These are phyloP conservation scores for Pyricularia pennisetigena DNA, from an alignment of 2,329 filamentous ascomycete species.

Conservation along the genomic window DNA sequence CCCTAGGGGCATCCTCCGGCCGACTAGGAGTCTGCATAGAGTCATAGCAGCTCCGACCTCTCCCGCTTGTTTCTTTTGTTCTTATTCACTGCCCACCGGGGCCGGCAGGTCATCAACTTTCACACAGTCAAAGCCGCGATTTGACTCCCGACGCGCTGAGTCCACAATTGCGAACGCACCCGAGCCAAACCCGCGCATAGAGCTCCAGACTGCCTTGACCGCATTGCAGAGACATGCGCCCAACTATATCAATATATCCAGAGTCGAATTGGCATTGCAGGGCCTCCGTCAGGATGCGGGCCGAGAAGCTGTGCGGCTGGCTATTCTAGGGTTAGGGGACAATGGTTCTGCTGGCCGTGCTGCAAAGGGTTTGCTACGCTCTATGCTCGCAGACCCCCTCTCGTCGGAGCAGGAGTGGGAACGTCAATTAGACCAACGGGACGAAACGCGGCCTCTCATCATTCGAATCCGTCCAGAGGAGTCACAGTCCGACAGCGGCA, in stretches of 20 bases:
- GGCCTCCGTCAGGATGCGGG: constrained; percentile 49
- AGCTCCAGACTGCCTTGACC: constrained; percentile 49
- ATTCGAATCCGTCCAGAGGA: constrained; percentile 38
- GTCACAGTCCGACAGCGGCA: constrained; percentile 22
- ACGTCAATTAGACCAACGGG: constrained; percentile 41
- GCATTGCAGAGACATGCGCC: constrained; percentile 52
- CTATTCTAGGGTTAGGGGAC: constrained; percentile 38
- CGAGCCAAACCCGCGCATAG: constrained; percentile 27
- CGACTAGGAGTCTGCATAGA: background rate
- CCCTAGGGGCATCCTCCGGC: background rate
- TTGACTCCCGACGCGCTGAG: background rate
- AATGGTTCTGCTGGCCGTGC: constrained; percentile 29
- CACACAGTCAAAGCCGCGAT: background rate
- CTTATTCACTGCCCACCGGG: background rate
- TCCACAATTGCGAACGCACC: background rate
- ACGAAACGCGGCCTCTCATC: constrained; percentile 47
- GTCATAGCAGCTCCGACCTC: background rate
- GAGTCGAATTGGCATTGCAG: constrained; percentile 60
- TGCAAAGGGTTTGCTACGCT: constrained; percentile 55
- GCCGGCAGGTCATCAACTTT: background rate
- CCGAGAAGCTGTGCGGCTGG: constrained; percentile 47
- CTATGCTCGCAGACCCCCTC: constrained; percentile 63
- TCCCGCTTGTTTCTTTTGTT: background rate
- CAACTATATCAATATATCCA: constrained; percentile 55
- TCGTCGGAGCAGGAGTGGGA: constrained; percentile 57